Evolutionary conservation across 1,139 yeast species (phyloP).

Genomic region (Scheffersomyces quercinus): DNA sequence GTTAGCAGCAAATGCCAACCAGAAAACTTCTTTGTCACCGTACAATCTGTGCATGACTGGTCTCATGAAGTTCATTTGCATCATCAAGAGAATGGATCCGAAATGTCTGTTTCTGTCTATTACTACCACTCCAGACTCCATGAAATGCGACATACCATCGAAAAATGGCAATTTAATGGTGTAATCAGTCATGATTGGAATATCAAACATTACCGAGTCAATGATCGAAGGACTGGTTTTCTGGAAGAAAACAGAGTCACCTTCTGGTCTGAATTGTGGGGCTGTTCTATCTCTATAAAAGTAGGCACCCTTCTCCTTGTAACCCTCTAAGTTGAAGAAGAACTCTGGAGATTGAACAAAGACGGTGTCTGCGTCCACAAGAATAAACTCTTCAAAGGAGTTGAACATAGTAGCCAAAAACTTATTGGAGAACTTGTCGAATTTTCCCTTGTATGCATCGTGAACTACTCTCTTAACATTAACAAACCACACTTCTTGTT

Average conservation of each 20-base stretch:
- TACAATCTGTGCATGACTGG: slow-evolving; percentile 26
- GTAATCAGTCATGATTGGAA: slow-evolving; percentile 27
- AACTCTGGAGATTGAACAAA: slow-evolving; percentile 28
- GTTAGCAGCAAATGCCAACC: slow-evolving; percentile 33
- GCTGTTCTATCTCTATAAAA: slow-evolving; percentile 35
- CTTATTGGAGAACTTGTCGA: slow-evolving; percentile 28
- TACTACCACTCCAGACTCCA: slow-evolving; percentile 31
- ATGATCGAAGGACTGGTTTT: slow-evolving; percentile 30
- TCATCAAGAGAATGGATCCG: slow-evolving; percentile 27
- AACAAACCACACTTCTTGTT: slow-evolving; percentile 40
- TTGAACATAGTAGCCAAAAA: slow-evolving; percentile 35
- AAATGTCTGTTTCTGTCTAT: slow-evolving; percentile 31
- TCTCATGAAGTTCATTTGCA: slow-evolving; percentile 27
- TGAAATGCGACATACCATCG: slow-evolving; percentile 30
- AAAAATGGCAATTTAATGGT: slow-evolving; percentile 26
- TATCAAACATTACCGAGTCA: slow-evolving; percentile 31
- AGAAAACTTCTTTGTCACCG: slow-evolving; percentile 39
- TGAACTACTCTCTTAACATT: slow-evolving; percentile 29
- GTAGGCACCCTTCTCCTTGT: slow-evolving; percentile 28
- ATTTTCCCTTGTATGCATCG: slow-evolving; percentile 24
- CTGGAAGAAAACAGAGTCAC: slow-evolving; percentile 26
- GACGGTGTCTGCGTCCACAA: slow-evolving; percentile 39
- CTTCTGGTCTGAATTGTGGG: slow-evolving; percentile 24
- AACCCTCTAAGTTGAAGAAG: slow-evolving; percentile 29
- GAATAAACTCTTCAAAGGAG: slow-evolving; percentile 35